Conservation (phyloP, 169 alveolate species). For the Prorocentrum cordatum region DNA sequence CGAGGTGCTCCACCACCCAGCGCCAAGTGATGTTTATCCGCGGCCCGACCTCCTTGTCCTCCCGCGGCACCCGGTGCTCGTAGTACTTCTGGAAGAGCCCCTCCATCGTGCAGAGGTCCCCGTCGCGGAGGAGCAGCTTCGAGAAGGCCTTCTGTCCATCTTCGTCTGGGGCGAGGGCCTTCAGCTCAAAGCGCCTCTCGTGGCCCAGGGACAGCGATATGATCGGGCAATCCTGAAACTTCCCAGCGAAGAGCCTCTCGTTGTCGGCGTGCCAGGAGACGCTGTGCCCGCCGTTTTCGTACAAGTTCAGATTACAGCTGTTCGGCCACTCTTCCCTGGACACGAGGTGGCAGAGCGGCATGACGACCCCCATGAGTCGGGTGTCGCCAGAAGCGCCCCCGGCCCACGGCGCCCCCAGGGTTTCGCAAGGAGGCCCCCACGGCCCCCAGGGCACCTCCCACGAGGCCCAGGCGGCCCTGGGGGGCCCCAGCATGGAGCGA, state of each 20-base stretch:
- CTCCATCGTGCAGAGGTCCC: background rate
- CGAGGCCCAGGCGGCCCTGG: too few species aligned
- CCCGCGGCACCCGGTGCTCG: background rate
- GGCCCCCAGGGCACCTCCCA: too few species aligned
- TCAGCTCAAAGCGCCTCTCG: background rate
- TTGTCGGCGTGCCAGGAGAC: background rate
- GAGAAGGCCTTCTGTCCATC: background rate
- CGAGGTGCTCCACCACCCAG: too few species aligned
- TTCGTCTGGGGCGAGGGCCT: background rate
- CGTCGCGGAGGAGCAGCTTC: background rate
- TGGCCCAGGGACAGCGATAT: background rate
- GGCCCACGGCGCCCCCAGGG: too few species aligned
- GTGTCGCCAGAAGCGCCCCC: too few species aligned
- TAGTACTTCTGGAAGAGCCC: background rate
- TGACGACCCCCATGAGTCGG: background rate
- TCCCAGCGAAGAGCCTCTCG: background rate
- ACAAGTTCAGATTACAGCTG: background rate
- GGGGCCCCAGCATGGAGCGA: too few species aligned
- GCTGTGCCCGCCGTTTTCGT: background rate
- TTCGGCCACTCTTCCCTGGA: background rate
- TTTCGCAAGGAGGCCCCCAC: too few species aligned
- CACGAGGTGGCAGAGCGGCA: background rate
- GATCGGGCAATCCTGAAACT: background rate
- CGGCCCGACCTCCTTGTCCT: too few species aligned
- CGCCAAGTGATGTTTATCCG: too few species aligned